These are phyloP conservation scores for Candida jianshihensis DNA, from an alignment of 805 yeast genomes.

Conservation along the genomic window DNA sequence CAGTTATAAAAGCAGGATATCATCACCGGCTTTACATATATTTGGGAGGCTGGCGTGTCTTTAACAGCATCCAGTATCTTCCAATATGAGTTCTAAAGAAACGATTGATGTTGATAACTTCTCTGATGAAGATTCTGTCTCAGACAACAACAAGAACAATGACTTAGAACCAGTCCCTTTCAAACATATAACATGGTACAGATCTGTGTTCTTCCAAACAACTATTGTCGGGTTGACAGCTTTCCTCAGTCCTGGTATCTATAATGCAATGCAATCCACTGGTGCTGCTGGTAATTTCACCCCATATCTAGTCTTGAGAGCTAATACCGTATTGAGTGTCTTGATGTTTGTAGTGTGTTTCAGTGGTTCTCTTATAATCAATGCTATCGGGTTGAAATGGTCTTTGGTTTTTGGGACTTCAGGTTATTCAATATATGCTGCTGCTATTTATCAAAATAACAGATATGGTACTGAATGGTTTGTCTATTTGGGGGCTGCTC, in stretches of 20 bases:
- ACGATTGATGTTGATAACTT: no score
- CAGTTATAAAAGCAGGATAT: no score
- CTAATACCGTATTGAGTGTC: background rate
- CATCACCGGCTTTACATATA: no score
- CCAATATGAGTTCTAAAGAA: no score
- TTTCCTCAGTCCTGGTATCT: background rate
- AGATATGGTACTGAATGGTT: slow-evolving; percentile 15
- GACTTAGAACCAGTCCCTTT: background rate
- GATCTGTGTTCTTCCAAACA: background rate
- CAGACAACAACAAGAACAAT: no score
- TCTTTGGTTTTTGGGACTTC: slow-evolving; percentile 12
- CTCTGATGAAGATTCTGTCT: no score
- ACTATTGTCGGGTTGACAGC: background rate
- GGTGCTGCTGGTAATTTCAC: background rate
- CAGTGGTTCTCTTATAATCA: slow-evolving; percentile 7
- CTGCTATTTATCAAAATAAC: slow-evolving; percentile 16
- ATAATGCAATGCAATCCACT: background rate
- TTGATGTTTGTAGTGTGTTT: background rate
- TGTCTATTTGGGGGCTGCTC: slow-evolving; percentile 14
- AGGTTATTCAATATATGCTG: slow-evolving; percentile 17
- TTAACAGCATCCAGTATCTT: no score
- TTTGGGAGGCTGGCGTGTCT: no score
- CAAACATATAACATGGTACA: background rate
- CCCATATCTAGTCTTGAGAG: background rate
- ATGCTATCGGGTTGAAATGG: slow-evolving; percentile 11